These are phyloP conservation scores for Erysimum pusillum DNA, from an alignment of 441 rosid genomes.

Conservation along the genomic window DNA sequence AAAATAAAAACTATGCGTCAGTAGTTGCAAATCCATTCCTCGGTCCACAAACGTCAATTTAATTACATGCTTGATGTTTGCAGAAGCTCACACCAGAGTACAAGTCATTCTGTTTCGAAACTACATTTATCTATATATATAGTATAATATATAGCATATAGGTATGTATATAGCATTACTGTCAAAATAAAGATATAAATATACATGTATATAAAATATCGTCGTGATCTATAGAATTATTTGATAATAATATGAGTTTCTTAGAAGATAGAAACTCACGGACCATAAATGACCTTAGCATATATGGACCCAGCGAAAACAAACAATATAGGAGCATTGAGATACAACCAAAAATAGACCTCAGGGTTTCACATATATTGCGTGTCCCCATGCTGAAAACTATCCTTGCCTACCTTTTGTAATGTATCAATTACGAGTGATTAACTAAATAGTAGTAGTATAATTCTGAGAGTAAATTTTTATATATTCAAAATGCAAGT, in stretches of 20 bases:
- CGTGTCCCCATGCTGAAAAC: slow-evolving; percentile 24
- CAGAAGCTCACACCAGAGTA: background rate
- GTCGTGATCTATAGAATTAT: background rate
- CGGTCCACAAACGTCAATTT: slow-evolving; percentile 12
- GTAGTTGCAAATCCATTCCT: background rate
- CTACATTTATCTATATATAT: background rate
- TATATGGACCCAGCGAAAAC: slow-evolving; percentile 7
- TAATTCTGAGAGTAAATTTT: background rate
- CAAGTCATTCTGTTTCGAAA: slow-evolving; percentile 8
- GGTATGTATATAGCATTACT: background rate
- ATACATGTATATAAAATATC: background rate
- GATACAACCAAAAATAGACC: slow-evolving; percentile 30
- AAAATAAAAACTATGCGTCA: background rate
- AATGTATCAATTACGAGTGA: background rate
- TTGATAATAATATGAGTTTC: background rate
- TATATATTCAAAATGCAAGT: background rate
- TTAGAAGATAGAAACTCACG: background rate
- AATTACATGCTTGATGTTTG: slow-evolving; percentile 15
- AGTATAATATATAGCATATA: background rate
- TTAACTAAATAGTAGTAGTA: background rate
- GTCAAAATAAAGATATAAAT: background rate
- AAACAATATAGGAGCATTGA: slow-evolving; percentile 1
- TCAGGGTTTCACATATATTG: background rate
- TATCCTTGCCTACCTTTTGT: slow-evolving; percentile 12
- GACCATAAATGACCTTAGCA: slow-evolving; percentile 17